A percentile compares a stretch with the other conserved stretches of the same genome.
Conservation (phyloP, 2,329 filamentous ascomycete species). For the Didymella glomerata region DNA sequence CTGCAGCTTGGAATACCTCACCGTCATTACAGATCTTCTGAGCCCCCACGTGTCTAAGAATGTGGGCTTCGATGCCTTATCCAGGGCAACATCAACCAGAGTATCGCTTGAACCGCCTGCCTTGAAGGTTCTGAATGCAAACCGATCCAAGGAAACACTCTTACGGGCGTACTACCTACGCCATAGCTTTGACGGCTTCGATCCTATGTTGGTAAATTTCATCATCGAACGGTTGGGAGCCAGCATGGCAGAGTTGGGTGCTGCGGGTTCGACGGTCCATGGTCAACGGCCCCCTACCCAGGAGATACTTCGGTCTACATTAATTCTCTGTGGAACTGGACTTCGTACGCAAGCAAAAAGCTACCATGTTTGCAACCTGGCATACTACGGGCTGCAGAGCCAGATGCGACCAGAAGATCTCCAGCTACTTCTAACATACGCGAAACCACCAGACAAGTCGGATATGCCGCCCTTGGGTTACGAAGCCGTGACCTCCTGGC, state of each 20-base stretch:
- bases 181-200: conserved; percentile 10
- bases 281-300: background rate
- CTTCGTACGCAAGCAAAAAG: conserved; percentile 2
- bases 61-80: background rate
- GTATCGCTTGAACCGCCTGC: background rate
- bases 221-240: conserved; percentile 7
- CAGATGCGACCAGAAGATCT: conserved; percentile 9
- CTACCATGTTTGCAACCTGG: conserved; percentile 8
- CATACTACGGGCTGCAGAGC: conserved; percentile 7
- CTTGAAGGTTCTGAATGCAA: background rate
- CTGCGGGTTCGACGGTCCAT: no score
- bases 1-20: conserved; percentile 7
- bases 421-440: conserved; percentile 3
- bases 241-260: background rate
- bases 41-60: background rate
- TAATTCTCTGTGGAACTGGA: conserved; percentile 9
- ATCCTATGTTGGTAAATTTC: conserved; percentile 12
- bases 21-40: conserved; percentile 5
- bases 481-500: conserved; percentile 1
- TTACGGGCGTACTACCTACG: conserved; percentile 4
- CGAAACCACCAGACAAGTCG: background rate
- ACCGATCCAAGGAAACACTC: conserved; percentile 6
- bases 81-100: no score
- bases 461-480: conserved; percentile 3
- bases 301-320: conserved; percentile 2